Evolutionary conservation across 2,329 filamentous ascomycete species (phyloP), one percentile per base, ranked within the genome.

Genomic region (Penicillium sp.): DNA sequence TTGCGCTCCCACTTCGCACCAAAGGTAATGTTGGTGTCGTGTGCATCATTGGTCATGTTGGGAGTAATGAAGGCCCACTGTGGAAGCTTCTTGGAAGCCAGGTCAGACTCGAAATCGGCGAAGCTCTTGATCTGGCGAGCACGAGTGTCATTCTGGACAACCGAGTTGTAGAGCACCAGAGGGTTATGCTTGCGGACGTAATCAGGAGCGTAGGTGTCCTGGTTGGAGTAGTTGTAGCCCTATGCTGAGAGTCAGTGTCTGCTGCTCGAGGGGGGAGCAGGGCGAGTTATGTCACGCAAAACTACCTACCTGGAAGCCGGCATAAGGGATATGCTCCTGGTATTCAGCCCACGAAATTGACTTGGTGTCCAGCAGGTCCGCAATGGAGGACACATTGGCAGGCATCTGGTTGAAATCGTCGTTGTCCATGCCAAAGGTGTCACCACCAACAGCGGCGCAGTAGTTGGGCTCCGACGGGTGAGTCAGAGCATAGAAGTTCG

Each of bases 101-200:
- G 72, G 57, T 93, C 87, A 34, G 76, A 67, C 51, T 83, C 75
- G 69, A 93, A 90, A 50, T 74, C 58, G 29, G 73, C 81, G 45
- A 87, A 71, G 68, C 87, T 88, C 75, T 93, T 91, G 66, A 86
- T 83, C 57, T 80, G 74, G 3, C 77, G 74, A 2, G 86, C 71
- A 18, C 85, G 80, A 11, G 78, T 72, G 7, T 74, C 60, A 33
- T 74, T 75, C 29, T 73, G 67, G 37, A 80, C 76, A 25, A 86
- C 74, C 13, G 77, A 79, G 60, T 88, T 75, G 63, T 79, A 87
- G 36, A 84, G 72, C 41, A 90, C 70, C 68, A 32, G 76, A 72
- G 66, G 65, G 39, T 91, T 90, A 69, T 93, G 87, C 69, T 93
- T 93, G 59, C 87, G 81, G 1, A 91, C 86, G 60, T 93, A 93